These are phyloP conservation scores for Boletus hoseneyae DNA, from an alignment of 1,284 basidiomycete genomes.

Conservation along the genomic window DNA sequence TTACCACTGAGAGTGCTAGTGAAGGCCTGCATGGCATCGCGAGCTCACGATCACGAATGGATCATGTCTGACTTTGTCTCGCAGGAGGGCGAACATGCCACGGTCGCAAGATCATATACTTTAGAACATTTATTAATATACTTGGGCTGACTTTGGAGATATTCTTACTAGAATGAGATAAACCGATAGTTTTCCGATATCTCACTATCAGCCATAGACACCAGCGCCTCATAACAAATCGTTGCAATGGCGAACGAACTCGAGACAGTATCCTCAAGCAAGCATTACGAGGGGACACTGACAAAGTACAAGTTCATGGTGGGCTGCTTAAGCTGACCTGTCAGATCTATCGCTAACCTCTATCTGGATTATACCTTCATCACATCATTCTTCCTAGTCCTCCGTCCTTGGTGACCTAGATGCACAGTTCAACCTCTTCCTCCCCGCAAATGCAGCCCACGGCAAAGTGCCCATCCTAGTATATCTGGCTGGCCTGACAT, in stretches of 20 bases:
- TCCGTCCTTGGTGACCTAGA: slow-evolving; percentile 74
- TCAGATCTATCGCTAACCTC: too few species aligned
- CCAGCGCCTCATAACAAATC: too few species aligned
- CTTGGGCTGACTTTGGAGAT: too few species aligned
- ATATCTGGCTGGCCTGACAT: slow-evolving; percentile 92
- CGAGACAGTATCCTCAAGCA: slow-evolving; percentile 57
- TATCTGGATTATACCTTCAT: too few species aligned
- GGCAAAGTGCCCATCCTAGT: slow-evolving; percentile 78
- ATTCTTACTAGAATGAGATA: too few species aligned
- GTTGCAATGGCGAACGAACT: slow-evolving; percentile 22
- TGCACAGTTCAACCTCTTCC: slow-evolving; percentile 87
- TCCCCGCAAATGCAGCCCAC: slow-evolving; percentile 63
- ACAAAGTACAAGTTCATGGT: slow-evolving; percentile 88
- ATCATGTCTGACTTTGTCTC: background rate
- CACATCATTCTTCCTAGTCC: slow-evolving; percentile 41
- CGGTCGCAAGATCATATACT: too few species aligned
- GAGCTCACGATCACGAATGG: background rate
- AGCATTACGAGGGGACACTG: slow-evolving; percentile 75
- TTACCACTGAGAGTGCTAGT: background rate
- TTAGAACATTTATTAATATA: too few species aligned
- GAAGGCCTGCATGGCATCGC: background rate
- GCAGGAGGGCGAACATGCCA: too few species aligned
- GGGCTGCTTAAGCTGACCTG: slow-evolving; percentile 10
- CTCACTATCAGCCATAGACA: too few species aligned
- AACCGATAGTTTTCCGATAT: too few species aligned